Evolutionary conservation across 2,329 filamentous ascomycete genomes (phyloP).

Genomic region (Teratosphaeria zuluensis): DNA sequence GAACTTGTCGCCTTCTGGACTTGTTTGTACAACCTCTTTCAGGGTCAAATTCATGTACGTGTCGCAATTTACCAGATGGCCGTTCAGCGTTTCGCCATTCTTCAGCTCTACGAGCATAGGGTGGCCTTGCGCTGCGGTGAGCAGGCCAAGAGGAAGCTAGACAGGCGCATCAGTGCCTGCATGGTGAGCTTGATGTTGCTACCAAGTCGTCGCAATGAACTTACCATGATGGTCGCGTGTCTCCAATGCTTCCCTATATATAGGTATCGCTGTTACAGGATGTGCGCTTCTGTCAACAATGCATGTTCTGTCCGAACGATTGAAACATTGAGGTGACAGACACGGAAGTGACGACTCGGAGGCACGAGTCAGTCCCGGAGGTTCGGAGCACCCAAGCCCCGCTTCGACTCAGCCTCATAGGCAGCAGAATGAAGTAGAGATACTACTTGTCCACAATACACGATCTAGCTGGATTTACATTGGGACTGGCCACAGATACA

Average conservation of each 20-base stretch:
- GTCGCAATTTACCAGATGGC: slow-evolving; percentile 91
- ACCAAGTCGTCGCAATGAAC: background rate
- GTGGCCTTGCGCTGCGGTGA: slow-evolving; percentile 93
- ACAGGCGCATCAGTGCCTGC: slow-evolving; percentile 19
- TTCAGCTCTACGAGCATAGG: slow-evolving; percentile 97
- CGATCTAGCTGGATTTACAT: background rate
- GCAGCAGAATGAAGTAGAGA: background rate
- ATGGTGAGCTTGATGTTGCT: slow-evolving; percentile 8
- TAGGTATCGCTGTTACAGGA: background rate
- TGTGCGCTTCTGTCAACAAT: background rate
- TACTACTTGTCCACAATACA: background rate
- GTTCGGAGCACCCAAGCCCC: background rate
- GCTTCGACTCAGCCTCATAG: background rate
- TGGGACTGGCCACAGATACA: background rate
- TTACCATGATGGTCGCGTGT: background rate
- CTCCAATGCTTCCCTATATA: background rate
- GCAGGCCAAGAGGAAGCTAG: slow-evolving; percentile 62
- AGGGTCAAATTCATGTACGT: slow-evolving; percentile 99
- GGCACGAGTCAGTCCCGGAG: background rate
- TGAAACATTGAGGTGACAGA: background rate
- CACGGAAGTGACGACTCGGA: background rate
- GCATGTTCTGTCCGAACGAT: background rate
- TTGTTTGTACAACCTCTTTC: slow-evolving; percentile 95
- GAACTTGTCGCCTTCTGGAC: slow-evolving; percentile 89
- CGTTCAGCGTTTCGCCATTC: slow-evolving; percentile 94